Evolutionary conservation across 768 basidiomycete species (phyloP).

Genomic region (Psilocybe azurescens): DNA sequence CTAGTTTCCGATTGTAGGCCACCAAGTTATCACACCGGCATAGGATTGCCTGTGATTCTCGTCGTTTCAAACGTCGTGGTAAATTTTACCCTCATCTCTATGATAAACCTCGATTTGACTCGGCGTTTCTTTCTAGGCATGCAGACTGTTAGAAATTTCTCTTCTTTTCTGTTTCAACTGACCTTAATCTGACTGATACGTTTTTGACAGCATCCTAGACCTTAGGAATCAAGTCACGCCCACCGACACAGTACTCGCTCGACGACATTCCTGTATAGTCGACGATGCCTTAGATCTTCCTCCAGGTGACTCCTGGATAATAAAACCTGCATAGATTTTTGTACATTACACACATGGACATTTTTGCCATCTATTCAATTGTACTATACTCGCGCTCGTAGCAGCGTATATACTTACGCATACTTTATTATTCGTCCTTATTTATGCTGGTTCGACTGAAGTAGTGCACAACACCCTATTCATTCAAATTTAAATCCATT

Average conservation of each 20-base stretch:
- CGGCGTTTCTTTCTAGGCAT: not conserved
- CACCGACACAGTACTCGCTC: constrained; percentile 34
- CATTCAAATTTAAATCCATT: no score
- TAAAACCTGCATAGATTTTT: not conserved
- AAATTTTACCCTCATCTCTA: constrained; percentile 9
- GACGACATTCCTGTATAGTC: constrained; percentile 34
- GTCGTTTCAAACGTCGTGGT: constrained; percentile 42
- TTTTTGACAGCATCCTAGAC: constrained; percentile 36
- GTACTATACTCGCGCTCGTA: no score
- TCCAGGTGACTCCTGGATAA: not conserved
- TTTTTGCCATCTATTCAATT: not conserved
- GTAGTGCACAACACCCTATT: no score
- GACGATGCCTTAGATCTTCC: not conserved
- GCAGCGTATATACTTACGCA: no score
- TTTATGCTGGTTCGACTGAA: no score
- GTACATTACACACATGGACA: not conserved
- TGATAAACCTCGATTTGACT: not conserved
- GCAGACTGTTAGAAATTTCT: constrained; percentile 2
- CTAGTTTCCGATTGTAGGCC: constrained; percentile 27
- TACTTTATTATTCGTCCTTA: no score
- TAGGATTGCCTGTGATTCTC: constrained; percentile 41
- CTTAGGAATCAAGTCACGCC: constrained; percentile 39
- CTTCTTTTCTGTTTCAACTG: not conserved
- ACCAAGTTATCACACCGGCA: constrained; percentile 31
- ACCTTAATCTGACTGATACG: not conserved